Percentiles rank a stretch among this genome's conserved stretches.
Conservation (phyloP, 164 flowering plant species). For the Chimonanthus salicifolius region DNA sequence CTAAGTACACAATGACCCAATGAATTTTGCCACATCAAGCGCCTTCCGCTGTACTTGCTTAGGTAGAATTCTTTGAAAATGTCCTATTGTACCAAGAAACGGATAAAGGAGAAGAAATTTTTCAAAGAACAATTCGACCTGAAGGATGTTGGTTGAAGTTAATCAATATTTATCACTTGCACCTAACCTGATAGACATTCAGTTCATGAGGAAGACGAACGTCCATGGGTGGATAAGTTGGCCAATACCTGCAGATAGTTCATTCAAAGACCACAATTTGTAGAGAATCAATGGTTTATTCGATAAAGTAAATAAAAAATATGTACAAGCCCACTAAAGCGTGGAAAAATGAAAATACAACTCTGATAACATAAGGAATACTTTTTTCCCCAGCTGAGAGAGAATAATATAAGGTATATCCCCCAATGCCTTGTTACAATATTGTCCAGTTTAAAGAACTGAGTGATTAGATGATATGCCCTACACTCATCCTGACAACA, state of each 20-base stretch:
- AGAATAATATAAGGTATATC: too few species aligned
- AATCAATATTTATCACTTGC: background rate
- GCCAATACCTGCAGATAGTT: conserved; percentile 69
- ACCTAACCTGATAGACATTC: conserved; percentile 78
- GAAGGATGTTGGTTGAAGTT: background rate
- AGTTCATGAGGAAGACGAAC: conserved; percentile 89
- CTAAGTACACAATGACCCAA: conserved; percentile 89
- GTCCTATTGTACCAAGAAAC: conserved; percentile 42
- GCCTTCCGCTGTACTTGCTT: conserved; percentile 87
- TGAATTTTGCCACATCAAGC: conserved; percentile 95
- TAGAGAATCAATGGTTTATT: background rate
- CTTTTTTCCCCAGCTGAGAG: too few species aligned
- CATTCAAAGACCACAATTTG: background rate
- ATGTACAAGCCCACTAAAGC: too few species aligned
- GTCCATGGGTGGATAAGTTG: conserved; percentile 96
- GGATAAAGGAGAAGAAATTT: background rate
- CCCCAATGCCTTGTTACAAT: too few species aligned
- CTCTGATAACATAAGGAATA: too few species aligned
- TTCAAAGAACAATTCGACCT: background rate
- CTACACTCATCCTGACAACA: background rate
- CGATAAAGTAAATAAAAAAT: too few species aligned
- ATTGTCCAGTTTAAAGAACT: background rate
- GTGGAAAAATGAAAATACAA: too few species aligned
- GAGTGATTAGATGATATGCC: background rate
- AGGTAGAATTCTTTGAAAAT: conserved; percentile 91